A percentile compares a stretch with the other conserved stretches of the same genome.
Evolutionary conservation across 2,329 filamentous ascomycete species (phyloP).

Genomic region (Ceratocystis destructans): DNA sequence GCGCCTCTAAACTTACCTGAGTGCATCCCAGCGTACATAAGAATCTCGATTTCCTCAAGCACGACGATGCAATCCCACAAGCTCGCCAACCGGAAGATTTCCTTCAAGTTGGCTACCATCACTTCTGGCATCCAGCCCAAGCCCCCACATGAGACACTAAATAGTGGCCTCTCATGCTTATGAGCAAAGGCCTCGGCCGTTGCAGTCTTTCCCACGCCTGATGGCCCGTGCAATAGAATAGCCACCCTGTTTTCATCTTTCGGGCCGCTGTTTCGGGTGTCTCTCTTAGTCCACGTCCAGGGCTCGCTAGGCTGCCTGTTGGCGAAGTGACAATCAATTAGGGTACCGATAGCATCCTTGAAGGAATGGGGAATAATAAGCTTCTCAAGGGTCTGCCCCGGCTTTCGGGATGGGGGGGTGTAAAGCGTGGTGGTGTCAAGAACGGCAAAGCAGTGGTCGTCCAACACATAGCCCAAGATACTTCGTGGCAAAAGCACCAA

Average conservation of each 20-base stretch:
- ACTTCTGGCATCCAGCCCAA: background rate
- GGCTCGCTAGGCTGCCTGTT: too few species aligned
- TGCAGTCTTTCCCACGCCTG: constrained; percentile 37
- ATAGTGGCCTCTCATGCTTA: constrained; percentile 32
- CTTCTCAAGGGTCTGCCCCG: too few species aligned
- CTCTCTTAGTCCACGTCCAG: background rate
- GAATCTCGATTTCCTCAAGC: background rate
- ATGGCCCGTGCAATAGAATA: constrained; percentile 34
- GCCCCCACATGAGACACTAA: constrained; percentile 21
- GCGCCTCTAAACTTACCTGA: background rate
- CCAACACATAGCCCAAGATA: background rate
- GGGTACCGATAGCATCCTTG: too few species aligned
- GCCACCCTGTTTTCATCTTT: constrained; percentile 27
- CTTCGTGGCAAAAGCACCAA: background rate
- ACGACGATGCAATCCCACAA: background rate
- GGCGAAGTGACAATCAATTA: too few species aligned
- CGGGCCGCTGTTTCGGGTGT: constrained; percentile 31
- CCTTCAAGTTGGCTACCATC: background rate
- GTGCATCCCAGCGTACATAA: background rate
- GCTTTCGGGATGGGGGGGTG: too few species aligned
- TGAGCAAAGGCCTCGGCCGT: constrained; percentile 33
- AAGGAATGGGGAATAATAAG: too few species aligned
- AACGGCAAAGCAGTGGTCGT: background rate
- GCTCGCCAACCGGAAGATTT: background rate
- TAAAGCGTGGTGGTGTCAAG: background rate